phyloP scores from a whole-genome alignment of 495 filamentous ascomycete species.

The Opeltia flavorubescens region DNA sequence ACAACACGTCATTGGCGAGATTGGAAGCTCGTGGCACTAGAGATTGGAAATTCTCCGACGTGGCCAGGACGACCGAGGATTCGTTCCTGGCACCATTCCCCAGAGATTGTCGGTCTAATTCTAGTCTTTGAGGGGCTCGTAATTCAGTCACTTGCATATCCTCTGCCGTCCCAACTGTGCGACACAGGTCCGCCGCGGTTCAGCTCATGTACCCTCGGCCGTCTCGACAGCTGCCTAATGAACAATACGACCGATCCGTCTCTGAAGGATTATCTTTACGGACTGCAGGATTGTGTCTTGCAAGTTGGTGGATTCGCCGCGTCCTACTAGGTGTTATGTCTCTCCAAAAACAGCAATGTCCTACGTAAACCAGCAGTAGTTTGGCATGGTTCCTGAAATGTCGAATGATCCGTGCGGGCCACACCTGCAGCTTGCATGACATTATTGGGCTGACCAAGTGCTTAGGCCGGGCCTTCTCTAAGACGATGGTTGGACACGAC shows the following conservation, averaged over 20 bases:
- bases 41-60: conserved; percentile 1
- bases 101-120: background rate
- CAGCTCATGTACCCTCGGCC: background rate
- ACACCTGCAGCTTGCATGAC: background rate
- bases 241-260: background rate
- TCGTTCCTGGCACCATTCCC: background rate
- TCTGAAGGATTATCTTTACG: background rate
- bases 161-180: conserved; percentile 1
- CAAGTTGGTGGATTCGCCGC: background rate
- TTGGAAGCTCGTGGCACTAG: background rate
- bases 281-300: background rate
- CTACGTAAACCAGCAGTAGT: background rate
- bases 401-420: background rate
- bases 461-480: background rate
- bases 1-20: background rate
- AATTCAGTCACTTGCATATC: background rate
- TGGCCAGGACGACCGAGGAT: background rate
- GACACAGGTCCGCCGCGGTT: background rate
- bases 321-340: background rate
- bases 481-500: background rate
- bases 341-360: background rate
- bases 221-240: background rate
- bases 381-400: background rate
- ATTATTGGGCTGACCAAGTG: background rate
- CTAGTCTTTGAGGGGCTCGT: background rate